A percentile compares a stretch with the other conserved stretches of the same genome.
These are phyloP conservation scores for Penicillium sclerotigenum DNA, from an alignment of 2,329 filamentous ascomycete species.

Conservation along the genomic window DNA sequence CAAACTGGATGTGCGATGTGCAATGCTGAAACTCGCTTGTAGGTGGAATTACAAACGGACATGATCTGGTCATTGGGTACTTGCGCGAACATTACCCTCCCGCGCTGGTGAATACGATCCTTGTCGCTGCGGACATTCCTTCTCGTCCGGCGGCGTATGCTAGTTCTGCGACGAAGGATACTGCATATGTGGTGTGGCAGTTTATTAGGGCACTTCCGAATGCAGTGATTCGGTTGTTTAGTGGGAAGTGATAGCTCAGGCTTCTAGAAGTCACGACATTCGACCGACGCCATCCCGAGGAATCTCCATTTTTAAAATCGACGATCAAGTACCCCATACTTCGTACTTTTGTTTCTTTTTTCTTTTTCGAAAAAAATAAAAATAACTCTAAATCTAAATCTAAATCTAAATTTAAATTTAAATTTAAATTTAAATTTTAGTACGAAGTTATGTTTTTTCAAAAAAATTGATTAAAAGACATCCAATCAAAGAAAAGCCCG, in stretches of 20 bases:
- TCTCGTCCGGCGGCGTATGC: conserved; percentile 28
- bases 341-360: too few relatives aligned
- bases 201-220: conserved; percentile 16
- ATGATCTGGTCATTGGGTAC: conserved; percentile 26
- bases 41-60: conserved; percentile 30
- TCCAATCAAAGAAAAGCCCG: neutral
- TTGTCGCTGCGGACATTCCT: conserved; percentile 35
- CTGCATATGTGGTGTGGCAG: conserved; percentile 18
- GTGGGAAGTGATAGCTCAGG: neutral
- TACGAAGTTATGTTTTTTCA: too few relatives aligned
- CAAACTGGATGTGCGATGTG: neutral
- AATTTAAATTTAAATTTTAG: too few relatives aligned
- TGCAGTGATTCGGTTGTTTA: conserved; percentile 4
- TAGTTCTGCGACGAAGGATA: conserved; percentile 7
- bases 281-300: conserved; percentile 9
- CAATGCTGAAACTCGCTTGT: neutral
- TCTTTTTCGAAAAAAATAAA: neutral
- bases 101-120: conserved; percentile 33
- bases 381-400: too few relatives aligned
- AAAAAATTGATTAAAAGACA: neutral
- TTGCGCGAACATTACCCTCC: conserved; percentile 20
- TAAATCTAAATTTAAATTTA: too few relatives aligned
- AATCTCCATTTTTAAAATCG: neutral
- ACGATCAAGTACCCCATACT: too few relatives aligned
- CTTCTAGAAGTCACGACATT: neutral